Base-by-base conservation (phyloP, 768 basidiomycete species). In the Clavulina sp. region DNA sequence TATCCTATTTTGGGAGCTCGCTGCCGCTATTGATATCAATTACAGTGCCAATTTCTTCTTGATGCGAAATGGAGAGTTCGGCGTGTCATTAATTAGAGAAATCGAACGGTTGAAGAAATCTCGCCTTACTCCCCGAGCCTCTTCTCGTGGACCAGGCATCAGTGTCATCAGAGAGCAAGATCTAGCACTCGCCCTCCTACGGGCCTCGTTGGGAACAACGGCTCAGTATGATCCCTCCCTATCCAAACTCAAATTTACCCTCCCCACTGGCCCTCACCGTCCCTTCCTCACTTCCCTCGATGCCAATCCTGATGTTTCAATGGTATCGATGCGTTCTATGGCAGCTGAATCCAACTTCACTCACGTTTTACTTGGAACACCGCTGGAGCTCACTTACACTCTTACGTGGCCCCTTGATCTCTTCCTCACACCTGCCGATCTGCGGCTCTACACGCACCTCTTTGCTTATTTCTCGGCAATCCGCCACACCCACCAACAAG, bases 321-420 rank as follows among this genome's bases (percentile, higher is more conserved):
- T 65, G 18, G 69, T 73, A 30, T 60, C 68, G 31, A 61, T 66
- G 24, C 63, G 63, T 6, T 61, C 26, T 26, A 46, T 24, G 1
- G 9, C 43, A 65, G 51, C 59, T 26, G 59, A 61, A 18, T 56
- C 62, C 9, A 59, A 23, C 53, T 57, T 21, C 24, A 61, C 1
- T 74, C 73, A 53, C 60, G 64, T 4, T 73, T 74, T 93, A 2
- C 74, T 95, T 34, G 89, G 89, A 16, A 85, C 84, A 0, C 77
- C 82, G 0, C 67, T 89, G 29, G 65, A 71, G 1, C 70, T 93
- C 19, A 73, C 72, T 4, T 91, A 86, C 62, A 68, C 64, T 18
- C 77, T 89, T 23, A 66, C 80, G 0, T 95, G 87, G 87, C 89
- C 89, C 0, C 71, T 93, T 38, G 86, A 92, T 61, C 75, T 93